Evolutionary conservation across 2,329 filamentous ascomycete species (phyloP), one percentile per base, ranked within the genome.

Genomic region (Graphilbum sp.): DNA sequence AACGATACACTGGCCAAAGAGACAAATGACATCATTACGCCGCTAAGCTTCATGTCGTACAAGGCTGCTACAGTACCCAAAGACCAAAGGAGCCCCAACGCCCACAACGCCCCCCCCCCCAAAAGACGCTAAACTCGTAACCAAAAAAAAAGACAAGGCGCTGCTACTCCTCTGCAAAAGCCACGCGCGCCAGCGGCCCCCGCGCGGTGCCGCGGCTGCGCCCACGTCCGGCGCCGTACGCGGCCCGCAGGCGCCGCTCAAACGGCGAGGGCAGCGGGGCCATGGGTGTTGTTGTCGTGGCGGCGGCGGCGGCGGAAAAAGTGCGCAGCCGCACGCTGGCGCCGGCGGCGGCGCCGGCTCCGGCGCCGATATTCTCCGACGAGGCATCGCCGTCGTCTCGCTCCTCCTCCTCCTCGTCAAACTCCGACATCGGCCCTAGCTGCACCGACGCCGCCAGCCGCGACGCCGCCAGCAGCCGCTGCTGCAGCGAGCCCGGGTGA

Each of bases 401-500:
- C 12, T 25, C 19, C 8, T 31, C 40, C 18, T 43, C 42, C 16
- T 30, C 38, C n/a, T 44, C 47, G 41, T 49, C 45, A 38, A 49
- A 48, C 36, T 43, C 47, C 13, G 45, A 43, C 47, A 48, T 47
- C 23, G 47, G 47, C 7, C 47, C 47, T 3, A 49, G 41, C 43
- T 45, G 47, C 11, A 48, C 39, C 11, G 47, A 49, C 15, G 45
- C 43, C n/a, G 43, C 46, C 7, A 49, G 41, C 6, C 41, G 37
- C 2, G 47, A 40, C 3, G 47, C 47, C 20, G 42, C 35, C 34
- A 38, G 42, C 24, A 49, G 43, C 1, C 39, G 36, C 30, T 32
- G 8, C 29, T 31, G 16, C 35, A 25, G 7, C 8, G 27, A 29
- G n/a, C 23, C 23, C n/a, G n/a, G n/a, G n/a, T n/a, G n/a, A n/a